phyloP scores from a whole-genome alignment of 2,329 filamentous ascomycete genomes.

The Trichoderma sp. region DNA sequence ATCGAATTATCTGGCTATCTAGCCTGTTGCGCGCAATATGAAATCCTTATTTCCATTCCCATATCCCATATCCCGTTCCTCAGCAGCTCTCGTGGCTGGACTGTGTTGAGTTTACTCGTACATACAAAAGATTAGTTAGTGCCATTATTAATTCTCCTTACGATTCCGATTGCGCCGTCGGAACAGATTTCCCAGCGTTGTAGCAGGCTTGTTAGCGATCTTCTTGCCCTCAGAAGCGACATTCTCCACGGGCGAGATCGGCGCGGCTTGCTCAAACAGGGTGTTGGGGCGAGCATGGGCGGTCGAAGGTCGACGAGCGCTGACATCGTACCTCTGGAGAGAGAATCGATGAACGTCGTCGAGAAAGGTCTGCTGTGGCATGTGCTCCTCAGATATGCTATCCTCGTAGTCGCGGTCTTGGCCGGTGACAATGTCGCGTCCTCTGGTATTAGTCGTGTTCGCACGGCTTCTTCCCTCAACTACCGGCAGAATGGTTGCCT shows the following conservation, averaged over 20 bases:
- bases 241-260: background rate
- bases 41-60: background rate
- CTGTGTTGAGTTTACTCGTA: background rate
- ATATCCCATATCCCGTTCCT: background rate
- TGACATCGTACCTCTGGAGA: slow-evolving; percentile 19
- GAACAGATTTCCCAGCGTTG: slow-evolving; percentile 28
- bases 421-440: background rate
- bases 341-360: slow-evolving; percentile 12
- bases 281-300: slow-evolving; percentile 6
- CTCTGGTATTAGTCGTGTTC: background rate
- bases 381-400: slow-evolving; percentile 2
- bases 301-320: slow-evolving; percentile 9
- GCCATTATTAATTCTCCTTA: background rate
- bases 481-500: slow-evolving; percentile 27
- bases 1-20: slow-evolving; percentile 7
- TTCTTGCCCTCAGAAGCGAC: background rate
- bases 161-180: slow-evolving; percentile 26
- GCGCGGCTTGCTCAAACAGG: background rate
- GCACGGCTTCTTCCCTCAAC: background rate
- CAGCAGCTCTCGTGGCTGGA: background rate
- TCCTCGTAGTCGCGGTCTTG: slow-evolving; percentile 8
- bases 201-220: slow-evolving; percentile 25
- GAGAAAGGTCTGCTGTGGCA: background rate
- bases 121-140: background rate
- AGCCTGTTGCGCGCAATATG: background rate